Conservation (phyloP, 2,329 filamentous ascomycete genomes). For the Leptographium radiaticola region DNA sequence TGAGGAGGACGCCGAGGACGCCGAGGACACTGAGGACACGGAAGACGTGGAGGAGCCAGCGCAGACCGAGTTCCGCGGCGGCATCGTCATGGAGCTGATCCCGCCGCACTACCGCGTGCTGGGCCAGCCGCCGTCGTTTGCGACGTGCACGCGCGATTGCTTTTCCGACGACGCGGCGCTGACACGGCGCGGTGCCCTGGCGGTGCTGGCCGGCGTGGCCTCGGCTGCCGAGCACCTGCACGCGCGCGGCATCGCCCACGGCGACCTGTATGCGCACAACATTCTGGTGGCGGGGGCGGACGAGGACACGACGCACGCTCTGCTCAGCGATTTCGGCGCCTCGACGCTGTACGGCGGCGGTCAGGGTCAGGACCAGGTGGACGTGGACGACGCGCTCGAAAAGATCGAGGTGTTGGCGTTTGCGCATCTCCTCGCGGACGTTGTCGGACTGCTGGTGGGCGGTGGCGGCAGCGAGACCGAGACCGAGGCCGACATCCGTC, state of each 20-base stretch:
- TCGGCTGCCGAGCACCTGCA: constrained; percentile 31
- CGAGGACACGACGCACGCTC: constrained; percentile 24
- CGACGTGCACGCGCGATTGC: constrained; percentile 31
- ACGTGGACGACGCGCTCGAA: constrained; percentile 18
- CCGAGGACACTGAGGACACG: not conserved
- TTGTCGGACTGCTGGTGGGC: constrained; percentile 21
- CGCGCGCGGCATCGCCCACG: constrained; percentile 27
- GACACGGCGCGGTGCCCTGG: constrained; percentile 17
- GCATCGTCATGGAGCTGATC: constrained; percentile 33
- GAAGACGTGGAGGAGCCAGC: constrained; percentile 21
- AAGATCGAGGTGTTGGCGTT: constrained; percentile 34
- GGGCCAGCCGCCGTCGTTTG: constrained; percentile 28
- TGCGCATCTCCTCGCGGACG: constrained; percentile 31
- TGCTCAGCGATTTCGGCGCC: constrained; percentile 34
- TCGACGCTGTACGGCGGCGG: constrained; percentile 27
- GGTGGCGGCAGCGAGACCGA: too few species aligned
- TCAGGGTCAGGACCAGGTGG: constrained; percentile 1
- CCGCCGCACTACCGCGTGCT: constrained; percentile 28
- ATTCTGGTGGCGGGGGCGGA: constrained; percentile 21
- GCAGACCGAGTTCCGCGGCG: constrained; percentile 19
- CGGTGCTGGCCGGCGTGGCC: constrained; percentile 27
- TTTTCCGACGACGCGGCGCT: constrained; percentile 21
- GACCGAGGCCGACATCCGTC: constrained; percentile 3
- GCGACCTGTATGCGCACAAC: constrained; percentile 35
- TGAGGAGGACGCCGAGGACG: constrained; percentile 17